Evolutionary conservation across 2,329 filamentous ascomycete species (phyloP).

Genomic region (Nemania serpens): DNA sequence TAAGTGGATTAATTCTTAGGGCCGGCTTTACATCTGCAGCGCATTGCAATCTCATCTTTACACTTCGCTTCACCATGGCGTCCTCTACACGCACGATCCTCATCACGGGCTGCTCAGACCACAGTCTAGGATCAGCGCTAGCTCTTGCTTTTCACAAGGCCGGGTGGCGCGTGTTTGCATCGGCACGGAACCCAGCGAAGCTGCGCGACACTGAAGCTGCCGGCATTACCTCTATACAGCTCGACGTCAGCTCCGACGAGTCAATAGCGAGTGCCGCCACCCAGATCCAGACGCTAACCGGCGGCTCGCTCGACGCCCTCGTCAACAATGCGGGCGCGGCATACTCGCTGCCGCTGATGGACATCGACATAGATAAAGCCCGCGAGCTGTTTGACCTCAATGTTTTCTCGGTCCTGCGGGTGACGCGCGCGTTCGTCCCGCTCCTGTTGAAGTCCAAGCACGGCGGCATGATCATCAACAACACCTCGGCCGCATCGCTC

Average conservation of each 20-base stretch:
- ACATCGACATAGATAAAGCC: conserved; percentile 38
- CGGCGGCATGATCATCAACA: conserved; percentile 25
- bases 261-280: neutral
- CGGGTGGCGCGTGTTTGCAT: conserved; percentile 48
- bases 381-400: conserved; percentile 45
- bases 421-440: conserved; percentile 47
- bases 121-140: conserved; percentile 48
- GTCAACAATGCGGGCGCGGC: conserved; percentile 50
- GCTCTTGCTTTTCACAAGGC: conserved; percentile 43
- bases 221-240: neutral
- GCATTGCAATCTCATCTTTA: no score
- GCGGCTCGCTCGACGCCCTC: conserved; percentile 48
- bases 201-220: conserved; percentile 1
- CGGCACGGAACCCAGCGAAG: conserved; percentile 44
- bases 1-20: no score
- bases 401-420: conserved; percentile 45
- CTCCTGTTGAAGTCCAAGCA: conserved; percentile 39
- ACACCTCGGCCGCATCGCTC: conserved; percentile 30
- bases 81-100: conserved; percentile 22
- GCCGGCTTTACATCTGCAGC: no score
- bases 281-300: conserved; percentile 35
- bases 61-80: no score
- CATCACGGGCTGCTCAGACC: conserved; percentile 42
- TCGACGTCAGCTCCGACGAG: neutral
- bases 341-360: conserved; percentile 41